phyloP scores from a whole-genome alignment of 306 rosid genomes.

The Parietaria judaica region DNA sequence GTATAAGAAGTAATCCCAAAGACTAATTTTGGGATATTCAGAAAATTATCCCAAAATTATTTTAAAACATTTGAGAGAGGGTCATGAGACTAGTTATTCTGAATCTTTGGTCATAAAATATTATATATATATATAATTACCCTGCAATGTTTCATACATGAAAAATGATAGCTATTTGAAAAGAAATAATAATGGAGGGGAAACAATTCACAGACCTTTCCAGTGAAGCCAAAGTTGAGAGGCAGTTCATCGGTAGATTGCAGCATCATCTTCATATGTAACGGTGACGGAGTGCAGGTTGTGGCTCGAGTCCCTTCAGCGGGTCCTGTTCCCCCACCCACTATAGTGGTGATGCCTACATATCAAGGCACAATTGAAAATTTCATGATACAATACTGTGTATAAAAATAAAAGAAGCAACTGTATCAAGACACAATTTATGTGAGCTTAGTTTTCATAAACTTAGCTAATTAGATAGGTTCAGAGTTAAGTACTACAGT shows the following conservation, averaged over 20 bases:
- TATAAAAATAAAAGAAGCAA: background rate
- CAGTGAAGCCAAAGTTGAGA: conserved; percentile 84
- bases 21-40: no score
- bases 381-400: background rate
- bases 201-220: conserved; percentile 46
- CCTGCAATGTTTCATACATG: background rate
- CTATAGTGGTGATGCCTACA: conserved; percentile 78
- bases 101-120: no score
- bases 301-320: conserved; percentile 89
- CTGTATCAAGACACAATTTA: no score
- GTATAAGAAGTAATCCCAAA: no score
- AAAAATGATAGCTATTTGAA: no score
- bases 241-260: conserved; percentile 85
- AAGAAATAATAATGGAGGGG: background rate
- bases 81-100: no score
- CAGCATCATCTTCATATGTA: conserved; percentile 76
- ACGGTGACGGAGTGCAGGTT: conserved; percentile 83
- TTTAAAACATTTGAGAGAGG: no score
- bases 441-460: no score
- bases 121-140: no score
- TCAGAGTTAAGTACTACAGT: no score
- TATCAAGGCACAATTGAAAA: conserved; percentile 7
- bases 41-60: no score
- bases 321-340: conserved; percentile 99
- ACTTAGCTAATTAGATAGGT: no score